Base-by-base conservation (phyloP, 345 rosid genomes). In the Citropsis articulata region DNA sequence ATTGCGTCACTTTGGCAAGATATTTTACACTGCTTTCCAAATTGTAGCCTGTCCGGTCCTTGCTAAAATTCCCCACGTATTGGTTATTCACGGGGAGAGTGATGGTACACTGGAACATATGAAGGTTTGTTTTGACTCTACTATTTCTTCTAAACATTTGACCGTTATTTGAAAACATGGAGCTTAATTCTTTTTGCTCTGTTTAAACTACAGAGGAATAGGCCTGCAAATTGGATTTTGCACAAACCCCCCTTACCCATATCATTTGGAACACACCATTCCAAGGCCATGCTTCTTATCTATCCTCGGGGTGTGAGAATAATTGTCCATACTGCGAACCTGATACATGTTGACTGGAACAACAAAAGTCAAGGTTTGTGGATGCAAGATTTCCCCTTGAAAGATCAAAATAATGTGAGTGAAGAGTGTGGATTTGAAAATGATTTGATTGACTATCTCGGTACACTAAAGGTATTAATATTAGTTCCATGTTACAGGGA, bases 311-410 rank as follows among this genome's bases (percentile, higher is more conserved):
- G 99, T 66, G 90, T 95, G 64, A 86, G 98, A 85, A 77, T 95
- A 82, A 87, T 92, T 77, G 90, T 96, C 53, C 99, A 96, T 81
- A 96, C 99, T 0, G 98, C 99, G 28, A 96, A 94, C 84, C 81
- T 96, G 74, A 96, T 96, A 80, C 72, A 87, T 70, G 97, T 92
- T 78, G 99, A 94, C 82, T 96, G 99, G 99, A 96, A 96, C 83
- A 91, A 94, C 87, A 96, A 94, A 83, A 94, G 88, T 73, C 99
- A 94, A 89, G 99, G 98, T 71, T 83, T 96, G 81, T 96, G 99
- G 99, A 91, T 92, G 95, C 98, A 96, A 92, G 98, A 96, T 89
- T 96, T 96, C 81, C 99, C 99, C 42, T 94, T 94, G 98, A 96
- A 96, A 86, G 90, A 88, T 83, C 85, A 84, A 82, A 87, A 79